Evolutionary conservation across 768 basidiomycete species (phyloP), one percentile per base, ranked within the genome.

Genomic region (Collybia sordida): DNA sequence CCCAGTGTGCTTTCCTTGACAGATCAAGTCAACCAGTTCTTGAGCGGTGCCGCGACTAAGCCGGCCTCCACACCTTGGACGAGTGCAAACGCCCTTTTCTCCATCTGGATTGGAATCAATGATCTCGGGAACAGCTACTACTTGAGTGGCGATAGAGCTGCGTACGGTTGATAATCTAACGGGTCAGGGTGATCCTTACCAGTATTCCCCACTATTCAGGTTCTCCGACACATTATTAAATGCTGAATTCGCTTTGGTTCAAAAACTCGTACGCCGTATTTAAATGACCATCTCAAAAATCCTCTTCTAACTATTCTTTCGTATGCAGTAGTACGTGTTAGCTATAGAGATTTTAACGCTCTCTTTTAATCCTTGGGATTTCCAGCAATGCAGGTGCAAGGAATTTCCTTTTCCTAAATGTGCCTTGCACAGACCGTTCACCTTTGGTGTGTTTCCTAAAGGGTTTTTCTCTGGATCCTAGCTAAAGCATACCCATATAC

Each of bases 91-190:
- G 60, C 83, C 45, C 57, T 88, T 42, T 87, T 88, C 64, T 79
- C 79, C 0, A 64, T 86, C 17, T 88, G 77, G 75, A 85, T 88
- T 50, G 86, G 86, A 1, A 82, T 88, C 55, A 88, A 88, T 57
- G 86, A 87, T 56, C 75, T 87, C 24, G 82, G 79, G 25, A 79
- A 79, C 55, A 81, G 77, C 45, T 83, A 72, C 49, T 75, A 71
- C 43, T 19, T 64, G 45, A 53, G 66, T 24, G 82, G 81, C 0
- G 72, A 78, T 56, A 72, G 79, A 19, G 63, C 56, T 45, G 77
- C 78, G 80, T 82, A 56, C 46, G 80, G 9, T 9, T 66, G 21
- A 4, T 21, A 17, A 21, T 40, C 21, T 24, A 23, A 25, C 18
- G 43, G 12, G 5, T 11, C 9, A 12, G 3, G 7, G n/a, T 6